phyloP scores from a whole-genome alignment of 345 rosid species.

The Arabidopsis suecica region DNA sequence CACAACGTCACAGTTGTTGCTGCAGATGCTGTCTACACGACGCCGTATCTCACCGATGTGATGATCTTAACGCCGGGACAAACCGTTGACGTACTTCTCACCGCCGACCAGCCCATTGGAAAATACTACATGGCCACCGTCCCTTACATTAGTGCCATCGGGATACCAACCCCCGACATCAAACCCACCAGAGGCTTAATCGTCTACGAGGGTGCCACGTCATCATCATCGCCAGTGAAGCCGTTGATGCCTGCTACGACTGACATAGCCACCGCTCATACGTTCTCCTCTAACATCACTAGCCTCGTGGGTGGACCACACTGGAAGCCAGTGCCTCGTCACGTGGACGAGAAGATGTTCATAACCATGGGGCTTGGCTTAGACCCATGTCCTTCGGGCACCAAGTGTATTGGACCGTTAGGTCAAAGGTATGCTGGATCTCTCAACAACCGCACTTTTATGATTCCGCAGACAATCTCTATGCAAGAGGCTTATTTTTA shows the following conservation, averaged over 20 bases:
- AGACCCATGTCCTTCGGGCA: slow-evolving; percentile 46
- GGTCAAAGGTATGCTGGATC: slow-evolving; percentile 47
- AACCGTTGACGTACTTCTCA: slow-evolving; percentile 62
- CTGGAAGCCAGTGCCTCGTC: slow-evolving; percentile 66
- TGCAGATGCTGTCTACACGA: slow-evolving; percentile 68
- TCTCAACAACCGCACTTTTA: slow-evolving; percentile 72
- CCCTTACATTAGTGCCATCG: slow-evolving; percentile 52
- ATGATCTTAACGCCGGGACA: slow-evolving; percentile 72
- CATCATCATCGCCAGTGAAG: slow-evolving; percentile 38
- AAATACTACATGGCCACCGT: slow-evolving; percentile 71
- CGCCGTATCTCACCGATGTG: slow-evolving; percentile 60
- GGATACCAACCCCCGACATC: slow-evolving; percentile 26
- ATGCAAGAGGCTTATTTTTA: slow-evolving; percentile 60
- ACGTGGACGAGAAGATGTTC: slow-evolving; percentile 69
- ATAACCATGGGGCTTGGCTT: slow-evolving; percentile 59
- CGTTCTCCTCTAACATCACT: slow-evolving; percentile 59
- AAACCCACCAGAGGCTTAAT: slow-evolving; percentile 56
- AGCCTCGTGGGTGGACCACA: slow-evolving; percentile 53
- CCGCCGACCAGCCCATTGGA: slow-evolving; percentile 57
- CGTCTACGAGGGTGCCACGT: slow-evolving; percentile 47
- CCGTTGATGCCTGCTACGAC: slow-evolving; percentile 55
- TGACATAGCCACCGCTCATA: slow-evolving; percentile 62
- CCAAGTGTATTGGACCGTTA: slow-evolving; percentile 47
- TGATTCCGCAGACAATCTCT: slow-evolving; percentile 47
- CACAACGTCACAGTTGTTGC: slow-evolving; percentile 76